Base-by-base conservation (phyloP, 2,329 filamentous ascomycete genomes). In the Trichoderma breve region DNA sequence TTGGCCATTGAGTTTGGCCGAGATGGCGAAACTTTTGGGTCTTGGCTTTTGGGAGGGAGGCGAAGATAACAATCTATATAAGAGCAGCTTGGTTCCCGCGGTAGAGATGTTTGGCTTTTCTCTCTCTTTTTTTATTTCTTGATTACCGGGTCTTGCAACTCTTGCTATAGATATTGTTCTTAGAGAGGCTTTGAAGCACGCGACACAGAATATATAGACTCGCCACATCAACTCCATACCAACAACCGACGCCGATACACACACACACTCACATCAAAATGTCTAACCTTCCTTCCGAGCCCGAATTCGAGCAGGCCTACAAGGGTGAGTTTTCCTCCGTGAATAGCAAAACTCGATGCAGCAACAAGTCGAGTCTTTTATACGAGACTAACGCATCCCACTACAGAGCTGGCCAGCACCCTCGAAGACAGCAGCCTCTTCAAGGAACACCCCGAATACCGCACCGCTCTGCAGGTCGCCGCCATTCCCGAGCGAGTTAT, bases 251-350 rank as follows among this genome's bases (percentile, higher is more conserved):
- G 11, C 55, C 62, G 3, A 43, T 24, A 69, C 58, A 24, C 4
- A 2, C 18, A 34, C 18, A 34, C 47, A 57, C 32, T 18, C 11
- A 32, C 32, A 1, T 73, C 73, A 86, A 76, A 76, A 96, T 97
- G 93, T 93, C 94, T 77, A 92, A 96, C 87, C 88, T 96, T 80
- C 90, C 93, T 67, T 85, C 86, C 75, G 95, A 98, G 90, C 95
- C 96, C 80, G 95, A 99, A 87, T 98, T 98, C 87, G 91, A 98
- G 90, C 95, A 98, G 90, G 95, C 95, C 80, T 97, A 97, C 90
- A 93, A 94, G 83, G 94, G 94, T 97, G 86, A 80, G 87, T 82
- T 82, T 28, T 1, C 15, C 53, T 14, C 9, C 26, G 8, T 61
- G 4, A 21, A 21, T 15, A 18, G 3, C 9, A 21, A 21, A 47